A percentile compares a stretch with the other conserved stretches of the same genome.
phyloP scores from a whole-genome alignment of 768 basidiomycete species.

The Tricholoma sp. region DNA sequence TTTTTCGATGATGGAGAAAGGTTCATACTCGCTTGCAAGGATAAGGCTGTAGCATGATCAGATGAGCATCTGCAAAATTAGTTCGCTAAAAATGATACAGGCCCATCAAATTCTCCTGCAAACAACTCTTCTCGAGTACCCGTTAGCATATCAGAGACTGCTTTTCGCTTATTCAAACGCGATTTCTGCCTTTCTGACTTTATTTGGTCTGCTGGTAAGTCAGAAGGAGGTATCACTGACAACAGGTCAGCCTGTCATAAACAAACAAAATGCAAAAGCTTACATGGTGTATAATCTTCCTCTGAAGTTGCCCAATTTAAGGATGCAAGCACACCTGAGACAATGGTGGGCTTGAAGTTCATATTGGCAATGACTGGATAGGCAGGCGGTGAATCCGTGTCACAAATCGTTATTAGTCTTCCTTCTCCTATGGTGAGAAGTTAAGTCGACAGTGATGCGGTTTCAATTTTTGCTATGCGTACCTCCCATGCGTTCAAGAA shows the following conservation, averaged over 20 bases:
- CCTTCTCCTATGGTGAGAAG: slow-evolving; percentile 56
- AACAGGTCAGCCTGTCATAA: neutral
- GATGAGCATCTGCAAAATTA: neutral
- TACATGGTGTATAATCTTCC: slow-evolving; percentile 68
- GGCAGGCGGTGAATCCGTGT: slow-evolving; percentile 89
- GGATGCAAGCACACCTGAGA: slow-evolving; percentile 52
- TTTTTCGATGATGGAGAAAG: slow-evolving; percentile 71
- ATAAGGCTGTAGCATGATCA: slow-evolving; percentile 48
- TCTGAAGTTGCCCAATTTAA: slow-evolving; percentile 92
- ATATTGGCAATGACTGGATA: slow-evolving; percentile 79
- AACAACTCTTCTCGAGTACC: slow-evolving; percentile 77
- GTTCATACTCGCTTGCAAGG: slow-evolving; percentile 81
- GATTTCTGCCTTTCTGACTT: slow-evolving; percentile 69
- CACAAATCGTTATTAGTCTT: slow-evolving; percentile 76
- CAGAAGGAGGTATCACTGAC: slow-evolving; percentile 55
- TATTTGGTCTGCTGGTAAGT: slow-evolving; percentile 51
- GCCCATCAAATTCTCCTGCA: slow-evolving; percentile 87
- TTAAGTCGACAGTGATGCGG: neutral
- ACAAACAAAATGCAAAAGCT: slow-evolving; percentile 11
- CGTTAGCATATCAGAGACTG: slow-evolving; percentile 55
- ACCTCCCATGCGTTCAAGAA: slow-evolving; percentile 88
- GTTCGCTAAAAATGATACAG: slow-evolving; percentile 14
- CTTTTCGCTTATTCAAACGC: slow-evolving; percentile 74
- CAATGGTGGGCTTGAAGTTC: slow-evolving; percentile 67
- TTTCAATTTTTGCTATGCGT: slow-evolving; percentile 7